phyloP scores from a whole-genome alignment of 75 land plant genomes.

The Cryptomeria japonica region DNA sequence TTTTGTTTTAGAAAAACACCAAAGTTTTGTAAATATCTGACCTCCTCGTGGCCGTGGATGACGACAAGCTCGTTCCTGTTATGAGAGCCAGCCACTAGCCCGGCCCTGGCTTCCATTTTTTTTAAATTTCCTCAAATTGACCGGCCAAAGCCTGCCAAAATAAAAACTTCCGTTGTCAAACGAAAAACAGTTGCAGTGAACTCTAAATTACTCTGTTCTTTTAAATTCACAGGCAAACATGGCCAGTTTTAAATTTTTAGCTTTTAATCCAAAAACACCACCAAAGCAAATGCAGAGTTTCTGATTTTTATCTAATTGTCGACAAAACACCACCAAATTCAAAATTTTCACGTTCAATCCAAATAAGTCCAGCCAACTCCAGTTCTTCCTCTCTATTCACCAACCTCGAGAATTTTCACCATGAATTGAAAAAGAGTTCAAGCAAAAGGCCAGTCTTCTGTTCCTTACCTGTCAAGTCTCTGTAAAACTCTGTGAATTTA shows the following conservation, averaged over 20 bases:
- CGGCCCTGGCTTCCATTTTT: constrained; percentile 82
- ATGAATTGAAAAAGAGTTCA: neutral
- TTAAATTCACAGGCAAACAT: neutral
- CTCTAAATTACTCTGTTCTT: neutral
- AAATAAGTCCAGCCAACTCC: neutral
- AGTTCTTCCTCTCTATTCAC: neutral
- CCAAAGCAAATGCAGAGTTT: neutral
- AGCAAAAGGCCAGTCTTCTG: neutral
- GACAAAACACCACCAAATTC: neutral
- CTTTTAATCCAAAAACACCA: neutral
- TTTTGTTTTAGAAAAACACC: neutral
- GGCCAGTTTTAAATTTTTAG: neutral
- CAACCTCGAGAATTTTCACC: neutral
- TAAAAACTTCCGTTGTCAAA: neutral
- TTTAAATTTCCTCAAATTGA: no score
- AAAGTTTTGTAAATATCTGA: constrained; percentile 8
- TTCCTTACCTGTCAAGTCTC: no score
- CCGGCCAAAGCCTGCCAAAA: neutral
- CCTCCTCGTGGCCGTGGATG: constrained; percentile 83
- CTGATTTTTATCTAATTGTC: neutral
- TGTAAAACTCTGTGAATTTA: neutral
- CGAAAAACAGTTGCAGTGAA: neutral
- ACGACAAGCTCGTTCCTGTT: constrained; percentile 83
- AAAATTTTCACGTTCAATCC: neutral
- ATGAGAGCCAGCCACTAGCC: constrained; percentile 83